Evolutionary conservation across 2,329 filamentous ascomycete genomes (phyloP).

Genomic region (Penicillium sp.): DNA sequence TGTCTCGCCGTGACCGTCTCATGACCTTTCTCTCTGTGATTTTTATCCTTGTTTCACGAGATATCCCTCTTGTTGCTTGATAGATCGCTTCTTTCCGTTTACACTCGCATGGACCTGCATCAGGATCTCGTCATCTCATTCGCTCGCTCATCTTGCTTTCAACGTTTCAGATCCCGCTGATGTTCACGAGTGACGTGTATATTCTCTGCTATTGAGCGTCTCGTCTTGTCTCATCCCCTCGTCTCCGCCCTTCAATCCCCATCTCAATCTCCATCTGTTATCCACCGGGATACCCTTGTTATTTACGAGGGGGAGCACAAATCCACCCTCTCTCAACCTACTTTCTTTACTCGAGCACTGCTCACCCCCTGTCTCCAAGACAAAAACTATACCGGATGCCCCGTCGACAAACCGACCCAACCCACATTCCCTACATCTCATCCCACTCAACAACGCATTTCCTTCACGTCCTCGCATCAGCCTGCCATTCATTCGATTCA

Average conservation of each 20-base stretch:
- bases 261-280: constrained; percentile 1
- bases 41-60: constrained; percentile 19
- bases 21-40: background rate
- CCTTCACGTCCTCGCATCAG: constrained; percentile 1
- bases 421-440: constrained; percentile 13
- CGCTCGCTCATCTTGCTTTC: background rate
- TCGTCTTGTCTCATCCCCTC: constrained; percentile 1
- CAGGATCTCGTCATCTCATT: constrained; percentile 14
- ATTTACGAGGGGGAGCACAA: background rate
- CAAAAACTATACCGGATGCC: background rate
- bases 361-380: background rate
- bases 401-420: background rate
- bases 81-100: constrained; percentile 15
- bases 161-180: constrained; percentile 22
- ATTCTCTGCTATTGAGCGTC: constrained; percentile 21
- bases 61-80: constrained; percentile 22
- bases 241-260: constrained; percentile 1
- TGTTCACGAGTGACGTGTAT: constrained; percentile 34
- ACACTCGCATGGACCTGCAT: constrained; percentile 11
- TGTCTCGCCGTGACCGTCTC: background rate
- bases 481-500: background rate
- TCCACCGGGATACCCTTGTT: background rate
- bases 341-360: background rate
- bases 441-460: constrained; percentile 4
- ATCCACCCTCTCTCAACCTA: background rate